phyloP scores from a whole-genome alignment of 495 filamentous ascomycete genomes.

The Amniculicola lignicola region DNA sequence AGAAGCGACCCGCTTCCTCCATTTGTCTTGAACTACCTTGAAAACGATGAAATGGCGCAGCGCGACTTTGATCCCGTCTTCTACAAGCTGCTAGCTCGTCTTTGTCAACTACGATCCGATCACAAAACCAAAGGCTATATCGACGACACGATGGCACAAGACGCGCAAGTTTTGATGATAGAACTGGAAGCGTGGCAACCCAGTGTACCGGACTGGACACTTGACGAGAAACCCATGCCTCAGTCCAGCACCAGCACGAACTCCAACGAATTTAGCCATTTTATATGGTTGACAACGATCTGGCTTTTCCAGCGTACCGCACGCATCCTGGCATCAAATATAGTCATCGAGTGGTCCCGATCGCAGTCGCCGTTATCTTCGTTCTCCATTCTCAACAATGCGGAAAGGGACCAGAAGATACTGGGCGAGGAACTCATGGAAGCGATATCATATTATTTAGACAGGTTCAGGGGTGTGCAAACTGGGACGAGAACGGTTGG shows the following conservation, averaged over 20 bases:
- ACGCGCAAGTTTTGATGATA: conserved; percentile 7
- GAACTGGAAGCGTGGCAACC: neutral
- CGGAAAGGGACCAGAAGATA: neutral
- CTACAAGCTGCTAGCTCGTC: conserved; percentile 5
- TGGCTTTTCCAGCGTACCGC: conserved; percentile 9
- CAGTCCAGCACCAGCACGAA: neutral
- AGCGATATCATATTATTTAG: neutral
- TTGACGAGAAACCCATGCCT: neutral
- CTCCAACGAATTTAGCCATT: neutral
- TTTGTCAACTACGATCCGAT: conserved; percentile 6
- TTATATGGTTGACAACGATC: conserved; percentile 3
- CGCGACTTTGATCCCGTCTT: conserved; percentile 10
- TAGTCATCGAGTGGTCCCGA: conserved; percentile 16
- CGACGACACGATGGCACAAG: neutral
- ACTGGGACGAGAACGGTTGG: neutral
- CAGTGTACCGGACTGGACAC: neutral
- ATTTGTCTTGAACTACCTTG: conserved; percentile 1
- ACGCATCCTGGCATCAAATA: conserved; percentile 6
- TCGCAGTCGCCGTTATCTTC: neutral
- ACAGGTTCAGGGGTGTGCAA: conserved; percentile 1
- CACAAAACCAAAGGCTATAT: conserved; percentile 9
- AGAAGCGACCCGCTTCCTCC: conserved; percentile 9
- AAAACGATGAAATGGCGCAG: conserved; percentile 1
- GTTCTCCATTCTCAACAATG: neutral
- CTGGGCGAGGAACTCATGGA: conserved; percentile 9